Evolutionary conservation across 1,284 basidiomycete genomes (phyloP).

Genomic region (Heterobasidion parviporum): DNA sequence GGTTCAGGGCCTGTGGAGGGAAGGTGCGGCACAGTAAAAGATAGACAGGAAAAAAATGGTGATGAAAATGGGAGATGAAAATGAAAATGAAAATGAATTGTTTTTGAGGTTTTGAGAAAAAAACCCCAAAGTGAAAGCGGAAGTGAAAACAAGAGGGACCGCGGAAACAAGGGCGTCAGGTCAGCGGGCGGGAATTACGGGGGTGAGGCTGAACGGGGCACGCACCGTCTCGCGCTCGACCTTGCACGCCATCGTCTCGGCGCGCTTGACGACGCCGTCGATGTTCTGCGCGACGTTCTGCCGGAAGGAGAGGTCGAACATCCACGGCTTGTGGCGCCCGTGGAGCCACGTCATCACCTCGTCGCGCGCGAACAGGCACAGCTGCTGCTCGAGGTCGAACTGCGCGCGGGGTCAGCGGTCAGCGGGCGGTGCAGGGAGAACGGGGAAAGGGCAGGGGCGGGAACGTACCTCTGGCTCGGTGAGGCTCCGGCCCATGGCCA

Average conservation of each 20-base stretch:
- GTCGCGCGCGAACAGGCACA: conserved; percentile 88
- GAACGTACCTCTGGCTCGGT: conserved; percentile 83
- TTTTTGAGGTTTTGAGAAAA: neutral
- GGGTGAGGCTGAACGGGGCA: neutral
- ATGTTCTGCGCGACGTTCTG: conserved; percentile 68
- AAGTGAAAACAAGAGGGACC: neutral
- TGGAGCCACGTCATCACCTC: conserved; percentile 78
- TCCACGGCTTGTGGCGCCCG: conserved; percentile 40
- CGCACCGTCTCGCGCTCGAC: conserved; percentile 70
- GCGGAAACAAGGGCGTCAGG: neutral
- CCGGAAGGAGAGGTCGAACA: conserved; percentile 55
- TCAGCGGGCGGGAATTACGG: conserved; percentile 1
- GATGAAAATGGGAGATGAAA: conserved; percentile 4
- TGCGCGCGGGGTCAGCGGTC: conserved; percentile 21
- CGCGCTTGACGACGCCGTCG: conserved; percentile 77
- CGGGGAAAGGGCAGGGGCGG: neutral
- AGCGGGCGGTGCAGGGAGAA: neutral
- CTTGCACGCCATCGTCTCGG: conserved; percentile 82
- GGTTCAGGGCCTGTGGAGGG: conserved; percentile 17
- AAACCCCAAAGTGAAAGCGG: neutral
- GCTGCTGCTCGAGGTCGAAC: conserved; percentile 84
- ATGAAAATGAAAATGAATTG: neutral
- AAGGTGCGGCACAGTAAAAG: too few relatives aligned
- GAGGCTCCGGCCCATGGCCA: conserved; percentile 86
- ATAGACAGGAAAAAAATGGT: too few relatives aligned